A percentile compares a stretch with the other conserved stretches of the same genome.
phyloP scores from a whole-genome alignment of 108 stramenopile genomes.

The Nannochloropsis gaditana region DNA sequence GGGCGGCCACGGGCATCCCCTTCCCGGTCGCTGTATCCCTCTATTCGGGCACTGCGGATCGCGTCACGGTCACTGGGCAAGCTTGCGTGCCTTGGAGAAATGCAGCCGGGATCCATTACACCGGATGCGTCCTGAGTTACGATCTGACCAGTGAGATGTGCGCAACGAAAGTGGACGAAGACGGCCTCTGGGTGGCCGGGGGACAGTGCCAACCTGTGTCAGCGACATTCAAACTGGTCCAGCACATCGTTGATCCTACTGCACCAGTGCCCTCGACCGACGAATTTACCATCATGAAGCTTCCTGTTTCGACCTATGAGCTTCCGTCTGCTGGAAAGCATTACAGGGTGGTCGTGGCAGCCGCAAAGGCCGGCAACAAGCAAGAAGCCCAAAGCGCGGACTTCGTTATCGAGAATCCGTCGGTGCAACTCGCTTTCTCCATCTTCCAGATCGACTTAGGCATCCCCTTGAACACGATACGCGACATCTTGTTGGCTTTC shows the following conservation, averaged over 20 bases:
- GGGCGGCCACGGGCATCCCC: not conserved
- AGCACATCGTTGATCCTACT: not conserved
- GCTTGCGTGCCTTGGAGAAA: not conserved
- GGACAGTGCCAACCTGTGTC: not conserved
- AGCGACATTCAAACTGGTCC: slow-evolving; percentile 5
- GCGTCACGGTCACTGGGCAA: not conserved
- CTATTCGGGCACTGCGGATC: not conserved
- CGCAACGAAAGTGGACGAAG: slow-evolving; percentile 16
- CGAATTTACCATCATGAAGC: not conserved
- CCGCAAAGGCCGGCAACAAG: not conserved
- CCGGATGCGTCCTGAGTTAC: not conserved
- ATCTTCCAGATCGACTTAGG: too few relatives aligned
- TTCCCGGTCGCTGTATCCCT: not conserved
- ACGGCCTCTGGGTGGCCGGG: not conserved
- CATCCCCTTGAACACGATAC: too few relatives aligned
- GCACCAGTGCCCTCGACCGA: not conserved
- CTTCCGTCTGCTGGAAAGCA: not conserved
- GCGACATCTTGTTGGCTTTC: too few relatives aligned
- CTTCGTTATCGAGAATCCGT: not conserved
- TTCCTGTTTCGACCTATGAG: not conserved
- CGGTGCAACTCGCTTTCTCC: too few relatives aligned
- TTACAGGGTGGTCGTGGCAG: not conserved
- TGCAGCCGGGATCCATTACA: not conserved
- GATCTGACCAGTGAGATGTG: slow-evolving; percentile 8
- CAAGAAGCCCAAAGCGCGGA: not conserved